A percentile compares a stretch with the other conserved stretches of the same genome.
phyloP scores from a whole-genome alignment of 2,329 filamentous ascomycete genomes.

The Ceratocystis colombiana region DNA sequence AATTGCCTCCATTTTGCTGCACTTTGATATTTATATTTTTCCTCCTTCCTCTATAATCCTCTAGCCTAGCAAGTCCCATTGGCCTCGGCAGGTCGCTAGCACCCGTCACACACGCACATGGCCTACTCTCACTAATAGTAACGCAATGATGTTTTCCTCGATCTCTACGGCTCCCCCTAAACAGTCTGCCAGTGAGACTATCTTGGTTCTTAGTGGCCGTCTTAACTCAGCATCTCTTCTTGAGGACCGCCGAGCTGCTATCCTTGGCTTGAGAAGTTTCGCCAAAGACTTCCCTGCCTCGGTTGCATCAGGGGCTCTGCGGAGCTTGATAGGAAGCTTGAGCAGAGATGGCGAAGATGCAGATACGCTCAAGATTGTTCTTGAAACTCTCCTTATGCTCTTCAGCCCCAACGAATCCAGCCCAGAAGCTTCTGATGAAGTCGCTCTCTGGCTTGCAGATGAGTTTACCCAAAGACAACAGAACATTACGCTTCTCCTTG shows the following conservation, averaged over 20 bases:
- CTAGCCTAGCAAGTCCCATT: background rate
- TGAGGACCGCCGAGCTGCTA: slow-evolving; percentile 87
- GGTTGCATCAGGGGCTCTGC: slow-evolving; percentile 83
- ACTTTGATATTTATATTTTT: background rate
- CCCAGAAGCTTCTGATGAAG: slow-evolving; percentile 90
- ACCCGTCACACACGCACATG: background rate
- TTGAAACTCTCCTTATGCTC: slow-evolving; percentile 91
- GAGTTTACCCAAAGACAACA: slow-evolving; percentile 97
- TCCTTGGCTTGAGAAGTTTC: slow-evolving; percentile 86
- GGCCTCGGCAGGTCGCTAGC: background rate
- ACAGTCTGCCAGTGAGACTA: slow-evolving; percentile 92
- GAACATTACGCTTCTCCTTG: slow-evolving; percentile 82
- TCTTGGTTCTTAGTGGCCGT: slow-evolving; percentile 76
- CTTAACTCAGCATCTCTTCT: slow-evolving; percentile 82
- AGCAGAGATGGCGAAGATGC: slow-evolving; percentile 86
- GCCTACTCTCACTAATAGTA: slow-evolving; percentile 39
- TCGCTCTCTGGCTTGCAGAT: slow-evolving; percentile 89
- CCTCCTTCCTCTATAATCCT: background rate
- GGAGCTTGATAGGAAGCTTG: slow-evolving; percentile 75
- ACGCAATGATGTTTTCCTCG: slow-evolving; percentile 35
- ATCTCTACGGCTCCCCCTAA: slow-evolving; percentile 71
- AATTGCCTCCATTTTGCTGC: background rate
- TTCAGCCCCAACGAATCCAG: slow-evolving; percentile 64
- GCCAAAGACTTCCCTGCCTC: slow-evolving; percentile 94
- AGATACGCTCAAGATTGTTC: slow-evolving; percentile 86